Evolutionary conservation across 139 green algal genomes (phyloP).

Genomic region (Chlorella sp.): DNA sequence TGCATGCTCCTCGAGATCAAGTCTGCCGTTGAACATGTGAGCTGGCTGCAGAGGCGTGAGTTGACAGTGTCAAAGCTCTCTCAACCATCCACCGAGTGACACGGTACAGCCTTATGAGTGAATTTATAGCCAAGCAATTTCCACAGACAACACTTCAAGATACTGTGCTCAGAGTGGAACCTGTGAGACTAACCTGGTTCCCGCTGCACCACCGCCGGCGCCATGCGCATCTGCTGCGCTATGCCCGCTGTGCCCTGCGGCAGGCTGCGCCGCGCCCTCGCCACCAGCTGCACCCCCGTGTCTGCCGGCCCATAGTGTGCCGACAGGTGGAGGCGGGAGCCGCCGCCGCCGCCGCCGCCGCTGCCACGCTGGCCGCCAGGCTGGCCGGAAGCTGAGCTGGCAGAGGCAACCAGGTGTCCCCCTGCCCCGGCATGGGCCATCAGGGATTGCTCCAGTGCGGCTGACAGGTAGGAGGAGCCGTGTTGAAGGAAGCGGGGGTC

Average conservation of each 20-base stretch:
- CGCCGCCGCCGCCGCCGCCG: neutral
- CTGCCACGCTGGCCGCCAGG: constrained; percentile 2
- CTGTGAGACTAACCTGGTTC: no score
- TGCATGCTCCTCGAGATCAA: no score
- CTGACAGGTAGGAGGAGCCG: constrained; percentile 42
- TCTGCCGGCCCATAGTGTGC: neutral
- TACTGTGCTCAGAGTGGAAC: no score
- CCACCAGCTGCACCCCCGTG: constrained; percentile 30
- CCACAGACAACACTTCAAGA: no score
- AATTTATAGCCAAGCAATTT: no score
- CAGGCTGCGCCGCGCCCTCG: constrained; percentile 30
- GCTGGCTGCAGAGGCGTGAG: no score
- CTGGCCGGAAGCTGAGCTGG: neutral
- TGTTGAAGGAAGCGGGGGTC: constrained; percentile 29
- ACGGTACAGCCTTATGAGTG: no score
- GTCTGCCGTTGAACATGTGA: no score
- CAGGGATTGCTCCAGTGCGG: constrained; percentile 40
- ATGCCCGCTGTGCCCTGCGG: constrained; percentile 10
- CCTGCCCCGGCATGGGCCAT: neutral
- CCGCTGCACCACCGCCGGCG: neutral
- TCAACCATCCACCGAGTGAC: no score
- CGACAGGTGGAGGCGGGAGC: neutral
- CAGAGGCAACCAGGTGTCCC: constrained; percentile 34
- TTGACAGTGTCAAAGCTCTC: no score
- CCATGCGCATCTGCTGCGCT: constrained; percentile 14